Conservation (phyloP, 2,329 filamentous ascomycete species). For the Diaporthe ilicicola region DNA sequence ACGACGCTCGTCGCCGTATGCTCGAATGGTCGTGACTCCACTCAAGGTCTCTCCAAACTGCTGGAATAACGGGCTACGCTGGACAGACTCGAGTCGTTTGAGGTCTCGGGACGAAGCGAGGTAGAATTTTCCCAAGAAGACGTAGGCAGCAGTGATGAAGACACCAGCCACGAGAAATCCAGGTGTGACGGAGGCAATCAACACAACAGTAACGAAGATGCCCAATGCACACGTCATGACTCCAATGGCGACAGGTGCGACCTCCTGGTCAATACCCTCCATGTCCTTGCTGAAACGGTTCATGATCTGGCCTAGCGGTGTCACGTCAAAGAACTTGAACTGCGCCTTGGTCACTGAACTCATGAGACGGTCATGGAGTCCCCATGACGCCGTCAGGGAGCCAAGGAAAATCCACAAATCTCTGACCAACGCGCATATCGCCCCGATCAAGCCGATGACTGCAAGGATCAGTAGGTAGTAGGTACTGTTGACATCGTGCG, state of each 20-base stretch:
- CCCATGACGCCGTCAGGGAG: conserved; percentile 86
- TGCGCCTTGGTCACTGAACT: conserved; percentile 84
- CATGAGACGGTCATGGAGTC: conserved; percentile 83
- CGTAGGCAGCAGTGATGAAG: conserved; percentile 86
- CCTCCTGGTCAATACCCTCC: conserved; percentile 93
- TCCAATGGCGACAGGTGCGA: conserved; percentile 88
- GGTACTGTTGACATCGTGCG: conserved; percentile 73
- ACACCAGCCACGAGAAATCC: conserved; percentile 86
- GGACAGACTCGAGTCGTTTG: conserved; percentile 92
- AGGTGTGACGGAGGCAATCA: conserved; percentile 91
- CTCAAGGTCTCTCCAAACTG: conserved; percentile 96
- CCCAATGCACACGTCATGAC: conserved; percentile 71
- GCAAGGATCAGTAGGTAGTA: conserved; percentile 91
- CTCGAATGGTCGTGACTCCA: conserved; percentile 95
- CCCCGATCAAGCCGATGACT: conserved; percentile 78
- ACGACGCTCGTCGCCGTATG: conserved; percentile 91
- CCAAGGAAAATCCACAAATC: conserved; percentile 93
- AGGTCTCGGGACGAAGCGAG: conserved; percentile 92
- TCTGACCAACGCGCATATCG: conserved; percentile 81
- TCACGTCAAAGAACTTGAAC: conserved; percentile 98
- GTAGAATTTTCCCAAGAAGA: conserved; percentile 86
- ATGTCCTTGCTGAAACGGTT: conserved; percentile 99
- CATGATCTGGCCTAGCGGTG: conserved; percentile 94
- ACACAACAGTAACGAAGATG: conserved; percentile 82
- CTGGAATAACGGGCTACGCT: conserved; percentile 94